These are phyloP conservation scores for Ophiosphaerella korrae DNA, from an alignment of 2,329 filamentous ascomycete species.

Conservation along the genomic window DNA sequence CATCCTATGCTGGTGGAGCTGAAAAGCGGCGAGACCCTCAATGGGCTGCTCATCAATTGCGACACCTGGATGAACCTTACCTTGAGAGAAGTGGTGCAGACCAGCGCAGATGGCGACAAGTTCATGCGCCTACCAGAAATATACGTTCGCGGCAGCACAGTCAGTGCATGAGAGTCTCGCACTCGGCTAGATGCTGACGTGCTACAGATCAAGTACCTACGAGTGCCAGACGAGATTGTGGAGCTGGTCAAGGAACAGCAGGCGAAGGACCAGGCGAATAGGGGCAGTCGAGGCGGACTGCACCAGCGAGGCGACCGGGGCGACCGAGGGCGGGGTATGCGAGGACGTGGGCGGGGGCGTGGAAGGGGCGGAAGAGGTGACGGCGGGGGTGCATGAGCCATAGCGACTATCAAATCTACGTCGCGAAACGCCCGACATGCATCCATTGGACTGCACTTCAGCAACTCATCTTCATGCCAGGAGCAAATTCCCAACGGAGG, in stretches of 20 bases:
- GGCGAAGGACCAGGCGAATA: conserved; percentile 65
- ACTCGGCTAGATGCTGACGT: conserved; percentile 7
- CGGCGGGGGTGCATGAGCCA: conserved; percentile 47
- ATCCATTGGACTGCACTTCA: neutral
- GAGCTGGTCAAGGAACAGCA: conserved; percentile 93
- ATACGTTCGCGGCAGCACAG: conserved; percentile 97
- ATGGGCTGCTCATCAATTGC: conserved; percentile 93
- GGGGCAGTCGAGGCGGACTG: conserved; percentile 70
- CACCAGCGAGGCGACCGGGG: conserved; percentile 60
- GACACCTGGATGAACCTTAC: conserved; percentile 99
- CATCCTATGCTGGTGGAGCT: conserved; percentile 97
- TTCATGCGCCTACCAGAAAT: conserved; percentile 92
- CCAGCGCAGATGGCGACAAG: conserved; percentile 90
- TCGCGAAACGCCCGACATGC: neutral
- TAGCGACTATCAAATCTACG: neutral
- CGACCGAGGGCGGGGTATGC: conserved; percentile 57
- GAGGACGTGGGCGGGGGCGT: conserved; percentile 60
- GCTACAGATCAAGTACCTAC: conserved; percentile 91
- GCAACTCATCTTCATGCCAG: neutral
- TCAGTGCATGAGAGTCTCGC: conserved; percentile 58
- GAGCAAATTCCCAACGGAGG: too few relatives aligned
- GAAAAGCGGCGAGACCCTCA: conserved; percentile 96
- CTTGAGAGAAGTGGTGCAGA: conserved; percentile 95
- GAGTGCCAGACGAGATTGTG: conserved; percentile 95
- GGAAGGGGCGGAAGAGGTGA: conserved; percentile 55